phyloP scores from a whole-genome alignment of 768 basidiomycete genomes.

The Suillus weaverae region DNA sequence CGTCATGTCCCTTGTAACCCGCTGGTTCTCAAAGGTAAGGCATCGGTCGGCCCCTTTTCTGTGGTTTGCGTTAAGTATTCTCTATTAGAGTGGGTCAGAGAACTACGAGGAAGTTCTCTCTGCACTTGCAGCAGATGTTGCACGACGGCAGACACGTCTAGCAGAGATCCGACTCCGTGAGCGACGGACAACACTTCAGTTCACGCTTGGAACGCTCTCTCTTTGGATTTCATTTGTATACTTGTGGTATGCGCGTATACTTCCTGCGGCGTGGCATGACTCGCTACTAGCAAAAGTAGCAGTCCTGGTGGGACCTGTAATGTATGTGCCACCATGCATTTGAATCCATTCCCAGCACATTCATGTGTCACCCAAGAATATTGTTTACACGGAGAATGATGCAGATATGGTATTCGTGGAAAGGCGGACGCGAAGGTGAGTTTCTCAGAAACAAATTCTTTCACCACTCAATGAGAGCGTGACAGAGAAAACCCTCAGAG shows the following conservation, averaged over 20 bases:
- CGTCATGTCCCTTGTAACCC: conserved; percentile 31
- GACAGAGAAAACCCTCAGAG: conserved; percentile 77
- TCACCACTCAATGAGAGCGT: not conserved
- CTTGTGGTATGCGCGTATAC: conserved; percentile 66
- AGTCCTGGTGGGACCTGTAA: conserved; percentile 71
- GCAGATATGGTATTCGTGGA: conserved; percentile 80
- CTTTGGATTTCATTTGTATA: conserved; percentile 72
- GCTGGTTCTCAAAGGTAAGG: conserved; percentile 31
- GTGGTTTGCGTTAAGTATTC: not conserved
- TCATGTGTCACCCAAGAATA: conserved; percentile 42
- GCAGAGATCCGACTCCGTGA: conserved; percentile 86
- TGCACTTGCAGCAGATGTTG: conserved; percentile 63
- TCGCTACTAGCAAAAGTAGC: conserved; percentile 39
- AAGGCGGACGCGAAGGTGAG: conserved; percentile 77
- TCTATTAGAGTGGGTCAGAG: conserved; percentile 36
- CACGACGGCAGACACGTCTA: conserved; percentile 69
- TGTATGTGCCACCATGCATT: conserved; percentile 50
- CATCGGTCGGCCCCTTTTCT: not conserved
- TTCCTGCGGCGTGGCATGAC: conserved; percentile 42
- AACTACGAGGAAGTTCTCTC: conserved; percentile 79
- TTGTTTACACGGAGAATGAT: conserved; percentile 78
- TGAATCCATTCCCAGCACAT: not conserved
- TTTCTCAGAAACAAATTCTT: not conserved
- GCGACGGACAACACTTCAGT: conserved; percentile 71
- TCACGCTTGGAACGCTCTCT: conserved; percentile 76